phyloP scores from a whole-genome alignment of 2,329 filamentous ascomycete genomes.

The Sporothrix humicola region DNA sequence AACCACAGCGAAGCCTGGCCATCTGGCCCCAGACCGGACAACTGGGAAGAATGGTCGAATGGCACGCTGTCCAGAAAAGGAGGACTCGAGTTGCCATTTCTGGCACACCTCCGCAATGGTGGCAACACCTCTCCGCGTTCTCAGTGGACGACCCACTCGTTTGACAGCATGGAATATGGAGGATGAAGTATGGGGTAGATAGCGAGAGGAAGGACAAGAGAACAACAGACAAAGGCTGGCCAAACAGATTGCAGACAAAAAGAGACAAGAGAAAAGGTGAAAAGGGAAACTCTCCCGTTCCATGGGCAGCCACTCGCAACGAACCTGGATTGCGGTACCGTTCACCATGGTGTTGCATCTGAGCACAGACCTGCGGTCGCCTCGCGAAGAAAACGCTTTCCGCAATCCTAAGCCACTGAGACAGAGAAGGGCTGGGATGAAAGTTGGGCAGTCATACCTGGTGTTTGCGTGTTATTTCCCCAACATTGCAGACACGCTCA shows the following conservation, averaged over 20 bases:
- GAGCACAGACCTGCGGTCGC: conserved; percentile 14
- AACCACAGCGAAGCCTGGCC: neutral
- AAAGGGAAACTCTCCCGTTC: neutral
- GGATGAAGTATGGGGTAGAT: conserved; percentile 5
- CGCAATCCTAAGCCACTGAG: neutral
- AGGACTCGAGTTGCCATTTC: conserved; percentile 22
- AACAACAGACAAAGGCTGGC: neutral
- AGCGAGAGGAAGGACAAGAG: neutral
- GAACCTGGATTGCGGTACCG: conserved; percentile 22
- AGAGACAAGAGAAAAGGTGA: neutral
- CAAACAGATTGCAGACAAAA: neutral
- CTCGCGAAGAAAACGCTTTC: neutral
- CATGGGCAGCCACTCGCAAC: neutral
- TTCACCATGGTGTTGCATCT: neutral
- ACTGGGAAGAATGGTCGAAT: neutral
- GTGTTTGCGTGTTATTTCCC: too few species aligned
- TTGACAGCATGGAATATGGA: neutral
- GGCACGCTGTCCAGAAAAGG: conserved; percentile 6
- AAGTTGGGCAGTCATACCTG: neutral
- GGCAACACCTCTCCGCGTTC: conserved; percentile 21
- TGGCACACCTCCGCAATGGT: conserved; percentile 22
- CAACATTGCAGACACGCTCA: neutral
- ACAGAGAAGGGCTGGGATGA: neutral
- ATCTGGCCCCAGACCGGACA: neutral
- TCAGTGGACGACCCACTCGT: conserved; percentile 7